Conservation (phyloP, 1,139 yeast genomes). For the Lizanozyma gosingica region DNA sequence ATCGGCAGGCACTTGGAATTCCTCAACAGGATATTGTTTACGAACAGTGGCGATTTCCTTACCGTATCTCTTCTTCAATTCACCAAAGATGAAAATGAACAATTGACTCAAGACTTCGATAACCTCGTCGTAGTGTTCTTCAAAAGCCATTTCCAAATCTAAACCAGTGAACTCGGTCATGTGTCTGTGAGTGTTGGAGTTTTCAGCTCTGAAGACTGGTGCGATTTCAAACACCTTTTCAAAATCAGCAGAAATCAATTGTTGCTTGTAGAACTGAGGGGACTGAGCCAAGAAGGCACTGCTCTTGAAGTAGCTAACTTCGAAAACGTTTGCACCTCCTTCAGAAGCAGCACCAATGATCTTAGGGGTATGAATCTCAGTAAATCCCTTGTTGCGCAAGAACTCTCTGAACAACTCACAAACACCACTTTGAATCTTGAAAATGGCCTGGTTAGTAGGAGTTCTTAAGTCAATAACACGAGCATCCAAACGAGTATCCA, state of each 20-base stretch:
- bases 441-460: constrained; percentile 93
- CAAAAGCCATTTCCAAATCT: constrained; percentile 96
- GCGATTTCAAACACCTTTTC: constrained; percentile 94
- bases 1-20: constrained; percentile 81
- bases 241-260: constrained; percentile 94
- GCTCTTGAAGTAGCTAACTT: constrained; percentile 84
- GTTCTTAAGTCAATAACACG: constrained; percentile 96
- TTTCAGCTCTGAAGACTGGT: constrained; percentile 98
- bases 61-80: constrained; percentile 70
- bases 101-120: constrained; percentile 75
- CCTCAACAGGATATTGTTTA: constrained; percentile 95
- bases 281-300: constrained; percentile 94
- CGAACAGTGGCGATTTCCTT: constrained; percentile 86
- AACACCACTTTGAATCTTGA: constrained; percentile 88
- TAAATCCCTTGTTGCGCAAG: constrained; percentile 56
- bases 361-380: constrained; percentile 94
- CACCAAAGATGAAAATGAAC: constrained; percentile 80
- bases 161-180: constrained; percentile 98
- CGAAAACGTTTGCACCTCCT: constrained; percentile 96
- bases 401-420: constrained; percentile 85
- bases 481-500: constrained; percentile 91
- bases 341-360: constrained; percentile 92
- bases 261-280: constrained; percentile 96
- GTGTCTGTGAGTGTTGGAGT: constrained; percentile 97
- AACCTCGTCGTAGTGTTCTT: constrained; percentile 95